Evolutionary conservation across 2,329 filamentous ascomycete species (phyloP).

Genomic region (Fusarium drepaniforme): DNA sequence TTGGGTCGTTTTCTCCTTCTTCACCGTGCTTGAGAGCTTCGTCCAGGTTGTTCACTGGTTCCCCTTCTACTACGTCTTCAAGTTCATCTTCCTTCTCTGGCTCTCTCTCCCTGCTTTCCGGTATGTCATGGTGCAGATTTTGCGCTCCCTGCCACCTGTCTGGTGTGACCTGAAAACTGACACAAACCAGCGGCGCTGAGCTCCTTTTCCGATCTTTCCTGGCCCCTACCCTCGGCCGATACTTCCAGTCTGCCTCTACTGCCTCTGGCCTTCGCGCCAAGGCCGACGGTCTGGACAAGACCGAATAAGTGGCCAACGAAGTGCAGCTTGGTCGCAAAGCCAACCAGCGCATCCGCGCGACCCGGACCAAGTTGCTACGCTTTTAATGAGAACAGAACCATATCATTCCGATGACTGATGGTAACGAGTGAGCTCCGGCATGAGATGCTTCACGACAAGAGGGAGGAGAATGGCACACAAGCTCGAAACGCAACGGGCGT

Average conservation of each 20-base stretch:
- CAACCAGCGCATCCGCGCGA: slow-evolving; percentile 36
- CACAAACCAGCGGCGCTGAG: slow-evolving; percentile 81
- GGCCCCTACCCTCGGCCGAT: slow-evolving; percentile 89
- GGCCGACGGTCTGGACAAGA: slow-evolving; percentile 82
- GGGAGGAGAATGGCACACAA: slow-evolving; percentile 29
- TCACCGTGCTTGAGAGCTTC: slow-evolving; percentile 86
- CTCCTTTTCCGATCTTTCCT: slow-evolving; percentile 97
- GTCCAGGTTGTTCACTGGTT: slow-evolving; percentile 93
- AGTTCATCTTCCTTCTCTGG: slow-evolving; percentile 98
- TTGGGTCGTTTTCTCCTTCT: slow-evolving; percentile 88
- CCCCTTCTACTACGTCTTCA: slow-evolving; percentile 99
- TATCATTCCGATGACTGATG: slow-evolving; percentile 21
- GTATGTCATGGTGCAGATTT: slow-evolving; percentile 66
- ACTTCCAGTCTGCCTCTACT: slow-evolving; percentile 84
- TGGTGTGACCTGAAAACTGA: slow-evolving; percentile 30
- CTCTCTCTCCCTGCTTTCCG: slow-evolving; percentile 94
- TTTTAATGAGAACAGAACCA: slow-evolving; percentile 30
- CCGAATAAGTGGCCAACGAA: slow-evolving; percentile 63
- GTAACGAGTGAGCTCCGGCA: slow-evolving; percentile 15
- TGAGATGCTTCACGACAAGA: slow-evolving; percentile 13
- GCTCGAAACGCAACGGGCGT: slow-evolving; percentile 25
- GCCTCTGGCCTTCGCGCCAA: slow-evolving; percentile 90
- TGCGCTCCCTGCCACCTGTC: slow-evolving; percentile 11
- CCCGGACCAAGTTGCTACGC: slow-evolving; percentile 40
- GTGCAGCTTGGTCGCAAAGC: slow-evolving; percentile 44